Evolutionary conservation across 208 protist genomes (phyloP), one percentile per base, ranked within the genome.

Genomic region (Acanthamoeba sp.): DNA sequence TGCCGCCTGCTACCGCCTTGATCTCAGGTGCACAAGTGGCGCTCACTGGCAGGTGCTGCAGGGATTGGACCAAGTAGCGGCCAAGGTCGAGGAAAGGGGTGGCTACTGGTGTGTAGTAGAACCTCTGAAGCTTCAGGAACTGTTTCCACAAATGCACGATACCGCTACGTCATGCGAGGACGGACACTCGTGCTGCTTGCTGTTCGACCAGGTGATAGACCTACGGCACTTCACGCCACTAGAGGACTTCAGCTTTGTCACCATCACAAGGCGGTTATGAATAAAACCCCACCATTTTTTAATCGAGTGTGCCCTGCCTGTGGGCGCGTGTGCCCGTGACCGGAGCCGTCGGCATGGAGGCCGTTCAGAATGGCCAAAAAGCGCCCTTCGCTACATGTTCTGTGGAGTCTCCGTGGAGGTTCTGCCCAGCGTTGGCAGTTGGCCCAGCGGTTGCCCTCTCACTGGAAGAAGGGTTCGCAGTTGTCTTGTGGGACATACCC

Each of bases 171-270:
- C 27, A 36, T 12, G 36, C 36, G 36, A 36, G 22, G 40, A 55
- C 6, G 24, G 16, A n/a, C 27, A 27, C 22, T 55, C 76, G 40
- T 84, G 76, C 76, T 84, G 76, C 20, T 24, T 84, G 0, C 76
- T 84, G n/a, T 84, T 84, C 12, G 76, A 84, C 10, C 76, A 84
- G 7, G 76, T 57, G 76, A 48, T 84, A 16, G 76, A 84, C 42
- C 36, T 55, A 14, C 76, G 42, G n/a, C 40, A 55, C 76, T 84
- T 84, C 18, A 34, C 40, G 5, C 22, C 76, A 16, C 29, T 84
- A 4, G 76, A 84, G 24, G 42, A 84, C 2, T 84, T 84, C 42
- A 36, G 40, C 22, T 84, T 84, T 24, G 76, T 84, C 2, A 29
- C 27, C 36, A 84, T 84, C 18, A 45, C 16, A 36, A 84, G 55